A percentile compares a stretch with the other conserved stretches of the same genome.
Conservation (phyloP, 73 alveolate species). For the Paramecium primaurelia region DNA sequence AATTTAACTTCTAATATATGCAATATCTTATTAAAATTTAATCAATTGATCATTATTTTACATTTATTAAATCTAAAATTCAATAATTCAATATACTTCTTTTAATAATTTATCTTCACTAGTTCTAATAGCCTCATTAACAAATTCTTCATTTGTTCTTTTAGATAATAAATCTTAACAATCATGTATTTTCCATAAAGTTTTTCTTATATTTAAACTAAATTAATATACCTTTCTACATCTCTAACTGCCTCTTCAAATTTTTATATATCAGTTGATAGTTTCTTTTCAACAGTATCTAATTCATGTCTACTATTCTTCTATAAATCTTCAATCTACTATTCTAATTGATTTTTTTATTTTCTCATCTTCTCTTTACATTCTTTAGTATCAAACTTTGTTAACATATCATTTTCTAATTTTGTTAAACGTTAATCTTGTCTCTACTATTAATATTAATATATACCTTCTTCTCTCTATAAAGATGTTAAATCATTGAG, state of each 20-base stretch:
- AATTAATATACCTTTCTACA: conserved; percentile 22
- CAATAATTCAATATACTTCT: conserved; percentile 17
- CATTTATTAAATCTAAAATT: background rate
- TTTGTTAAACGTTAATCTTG: conserved; percentile 46
- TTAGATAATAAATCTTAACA: conserved; percentile 51
- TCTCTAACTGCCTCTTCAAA: conserved; percentile 56
- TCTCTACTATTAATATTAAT: background rate
- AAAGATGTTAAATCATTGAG: background rate
- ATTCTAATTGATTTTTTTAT: conserved; percentile 16
- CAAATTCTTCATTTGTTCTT: conserved; percentile 61
- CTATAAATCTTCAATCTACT: conserved; percentile 44
- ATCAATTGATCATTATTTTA: background rate
- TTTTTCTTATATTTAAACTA: conserved; percentile 12
- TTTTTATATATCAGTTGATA: conserved; percentile 24
- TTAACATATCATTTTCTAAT: conserved; percentile 47
- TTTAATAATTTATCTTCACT: conserved; percentile 40
- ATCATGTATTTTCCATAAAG: conserved; percentile 63
- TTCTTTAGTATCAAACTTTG: conserved; percentile 47
- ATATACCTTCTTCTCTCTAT: conserved; percentile 39
- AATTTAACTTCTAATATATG: conserved; percentile 25
- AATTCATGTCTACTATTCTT: background rate
- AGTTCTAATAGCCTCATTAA: conserved; percentile 51
- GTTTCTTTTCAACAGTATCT: conserved; percentile 35
- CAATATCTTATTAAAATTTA: background rate
- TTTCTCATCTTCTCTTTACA: conserved; percentile 52